Base-by-base conservation (phyloP, 345 rosid genomes). In the Microcos paniculata region DNA sequence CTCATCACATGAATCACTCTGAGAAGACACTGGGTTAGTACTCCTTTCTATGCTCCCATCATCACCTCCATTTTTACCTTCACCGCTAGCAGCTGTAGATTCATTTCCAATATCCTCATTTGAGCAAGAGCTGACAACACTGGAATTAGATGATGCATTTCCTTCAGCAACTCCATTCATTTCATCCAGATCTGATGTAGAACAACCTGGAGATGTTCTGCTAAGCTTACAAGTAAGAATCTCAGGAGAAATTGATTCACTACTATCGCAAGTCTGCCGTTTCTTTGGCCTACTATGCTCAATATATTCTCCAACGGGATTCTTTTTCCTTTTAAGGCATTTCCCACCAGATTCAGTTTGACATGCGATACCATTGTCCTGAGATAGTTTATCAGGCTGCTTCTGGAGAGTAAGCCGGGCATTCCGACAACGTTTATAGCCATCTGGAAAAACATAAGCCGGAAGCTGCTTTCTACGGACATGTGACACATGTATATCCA, bases 401-500 rank as follows among this genome's bases (percentile, higher is more conserved):
- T 80, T 82, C 19, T 64, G 82, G 49, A 77, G 49, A 6, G 81
- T 51, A 18, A 55, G 59, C 69, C 78, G 84, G 48, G 70, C 65
- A 58, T 78, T 83, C 68, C 85, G 72, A 72, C 78, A 48, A 42
- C 83, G 79, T 79, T 63, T 84, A 49, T 79, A 81, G 73, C 87
- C 90, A 35, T 80, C 84, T 6, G 90, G 90, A 35, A 84, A 85
- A 63, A 88, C 91, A 81, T 82, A 88, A 35, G 85, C 55, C 52
- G 91, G 92, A 43, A 90, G 78, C 85, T 86, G 90, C 86, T 78
- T 90, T 73, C 90, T 80, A 11, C 82, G 89, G 56, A 90, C 82
- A 82, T 90, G 95, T 72, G 90, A 87, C 65, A 90, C 89, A 81
- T 70, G 78, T 49, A 90, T 89, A 48, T 87, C 92, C 95, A 90